These are phyloP conservation scores for Aphanoascus verrucosus DNA, from an alignment of 2,329 filamentous ascomycete genomes.

Conservation along the genomic window DNA sequence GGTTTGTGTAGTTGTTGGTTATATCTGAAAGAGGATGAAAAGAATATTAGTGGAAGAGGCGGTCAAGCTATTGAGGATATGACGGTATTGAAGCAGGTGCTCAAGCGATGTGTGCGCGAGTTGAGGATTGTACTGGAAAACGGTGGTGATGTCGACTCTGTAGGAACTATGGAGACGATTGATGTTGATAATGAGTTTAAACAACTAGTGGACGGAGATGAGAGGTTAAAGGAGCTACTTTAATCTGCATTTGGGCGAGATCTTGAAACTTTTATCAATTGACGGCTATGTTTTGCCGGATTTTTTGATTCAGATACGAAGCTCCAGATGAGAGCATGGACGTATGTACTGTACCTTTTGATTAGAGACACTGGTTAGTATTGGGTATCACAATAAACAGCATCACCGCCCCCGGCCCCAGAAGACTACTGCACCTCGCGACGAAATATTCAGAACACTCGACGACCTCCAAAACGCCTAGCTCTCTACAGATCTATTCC, in stretches of 20 bases:
- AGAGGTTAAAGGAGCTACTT: conserved; percentile 23
- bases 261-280: not conserved
- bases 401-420: no score
- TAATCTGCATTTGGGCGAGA: conserved; percentile 4
- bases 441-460: no score
- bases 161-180: conserved; percentile 20
- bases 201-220: conserved; percentile 29
- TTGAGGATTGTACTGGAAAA: conserved; percentile 13
- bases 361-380: no score
- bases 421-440: no score
- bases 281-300: not conserved
- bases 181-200: conserved; percentile 27
- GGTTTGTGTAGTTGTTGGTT: conserved; percentile 55
- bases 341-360: no score
- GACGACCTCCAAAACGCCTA: no score
- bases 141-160: conserved; percentile 2
- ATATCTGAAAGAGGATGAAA: conserved; percentile 37
- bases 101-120: not conserved
- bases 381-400: not conserved
- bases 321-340: no score
- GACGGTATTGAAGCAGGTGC: conserved; percentile 17
- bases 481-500: conserved; percentile 40
- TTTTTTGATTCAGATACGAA: no score
- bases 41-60: conserved; percentile 9
- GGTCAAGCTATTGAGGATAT: conserved; percentile 12